Evolutionary conservation across 164 flowering plant genomes (phyloP), one percentile per base, ranked within the genome.

Genomic region (Cinnamomum micranthum): DNA sequence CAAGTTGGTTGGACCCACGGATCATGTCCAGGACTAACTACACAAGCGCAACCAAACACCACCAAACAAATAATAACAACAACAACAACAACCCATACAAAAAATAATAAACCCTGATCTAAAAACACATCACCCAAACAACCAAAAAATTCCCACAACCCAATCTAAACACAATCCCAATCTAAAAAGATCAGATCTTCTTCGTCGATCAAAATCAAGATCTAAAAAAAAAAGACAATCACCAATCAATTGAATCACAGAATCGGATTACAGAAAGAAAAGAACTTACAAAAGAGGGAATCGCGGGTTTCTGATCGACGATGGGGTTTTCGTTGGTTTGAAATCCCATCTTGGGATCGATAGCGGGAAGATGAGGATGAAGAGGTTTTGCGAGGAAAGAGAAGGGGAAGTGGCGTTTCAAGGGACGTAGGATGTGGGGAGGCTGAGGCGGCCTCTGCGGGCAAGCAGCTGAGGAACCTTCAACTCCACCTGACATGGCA

Each of bases 401-500:
- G 47, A 77, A 74, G 55, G 74, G 78, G 33, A 69, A 69, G 20
- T 69, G 50, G 27, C 52, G 82, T 59, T 82, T 75, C 14, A 71
- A 19, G 55, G 80, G 68, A 15, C 71, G 75, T 12, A 58, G 51
- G 23, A 65, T 11, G 10, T 59, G 73, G 63, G 28, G 66, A 2
- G 71, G 59, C 35, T 74, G 47, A 4, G 79, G 69, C 4, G 35
- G 35, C 1, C 35, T 31, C 35, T 71, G 79, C 17, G 67, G 52
- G 19, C 64, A 78, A 7, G 71, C 11, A 28, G 55, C 81, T 47
- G 63, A 66, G 62, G 70, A 75, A 70, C 76, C 78, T 70, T 78
- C 74, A 12, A 69, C 71, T 65, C 73, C 74, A n/a, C 67, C 67
- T 14, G 72, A 71, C 82, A 80, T 80, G 59, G 22, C 71, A 66